Conservation (phyloP, 1,139 yeast species). For the Taphrina deformans region DNA sequence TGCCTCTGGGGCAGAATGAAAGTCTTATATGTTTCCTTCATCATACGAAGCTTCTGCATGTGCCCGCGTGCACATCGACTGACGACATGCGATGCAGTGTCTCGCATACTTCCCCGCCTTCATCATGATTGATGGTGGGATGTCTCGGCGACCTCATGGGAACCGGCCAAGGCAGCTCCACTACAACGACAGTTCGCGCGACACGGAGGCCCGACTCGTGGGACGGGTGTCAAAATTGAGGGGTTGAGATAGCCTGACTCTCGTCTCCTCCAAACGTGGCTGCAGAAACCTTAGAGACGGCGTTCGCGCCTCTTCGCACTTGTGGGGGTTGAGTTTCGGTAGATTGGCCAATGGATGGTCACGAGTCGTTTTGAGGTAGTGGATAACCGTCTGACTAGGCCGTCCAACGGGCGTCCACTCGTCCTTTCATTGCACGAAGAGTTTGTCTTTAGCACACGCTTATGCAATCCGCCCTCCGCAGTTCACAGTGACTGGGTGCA, state of each 20-base stretch:
- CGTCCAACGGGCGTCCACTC: too few species aligned
- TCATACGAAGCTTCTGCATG: background rate
- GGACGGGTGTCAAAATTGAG: background rate
- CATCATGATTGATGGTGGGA: background rate
- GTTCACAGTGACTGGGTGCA: too few species aligned
- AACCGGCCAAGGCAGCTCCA: background rate
- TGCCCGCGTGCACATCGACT: background rate
- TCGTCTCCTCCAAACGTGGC: background rate
- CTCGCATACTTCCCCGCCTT: background rate
- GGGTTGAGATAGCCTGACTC: background rate
- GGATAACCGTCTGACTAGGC: too few species aligned
- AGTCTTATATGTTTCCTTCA: background rate
- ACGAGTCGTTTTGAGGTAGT: too few species aligned
- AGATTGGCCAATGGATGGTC: background rate
- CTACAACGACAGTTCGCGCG: background rate
- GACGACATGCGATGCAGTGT: background rate
- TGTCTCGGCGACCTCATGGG: constrained; percentile 1
- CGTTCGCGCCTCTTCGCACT: background rate
- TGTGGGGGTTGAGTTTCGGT: background rate
- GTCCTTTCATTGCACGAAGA: too few species aligned
- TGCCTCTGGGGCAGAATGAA: background rate
- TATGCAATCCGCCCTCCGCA: background rate
- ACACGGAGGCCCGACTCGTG: background rate
- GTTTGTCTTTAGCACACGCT: background rate
- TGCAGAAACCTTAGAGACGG: background rate